phyloP scores from a whole-genome alignment of 164 flowering plant genomes.

The Vitis riparia region DNA sequence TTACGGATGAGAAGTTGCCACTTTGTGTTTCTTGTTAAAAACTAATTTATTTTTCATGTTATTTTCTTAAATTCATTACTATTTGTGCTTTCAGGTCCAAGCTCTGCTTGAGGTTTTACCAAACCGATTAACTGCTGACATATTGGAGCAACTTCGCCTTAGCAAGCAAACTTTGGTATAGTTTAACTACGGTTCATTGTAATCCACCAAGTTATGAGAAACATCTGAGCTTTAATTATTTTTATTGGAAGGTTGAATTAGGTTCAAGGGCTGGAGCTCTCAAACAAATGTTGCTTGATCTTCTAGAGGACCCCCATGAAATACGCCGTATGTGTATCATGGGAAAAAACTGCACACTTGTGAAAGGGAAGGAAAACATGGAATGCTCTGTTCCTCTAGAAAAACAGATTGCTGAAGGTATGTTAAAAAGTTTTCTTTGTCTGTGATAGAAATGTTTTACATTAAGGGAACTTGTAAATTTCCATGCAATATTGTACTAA shows the following conservation, averaged over 20 bases:
- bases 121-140: slow-evolving; percentile 76
- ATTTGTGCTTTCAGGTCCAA: slow-evolving; percentile 55
- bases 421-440: slow-evolving; percentile 2
- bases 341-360: slow-evolving; percentile 84
- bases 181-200: background rate
- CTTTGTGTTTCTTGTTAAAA: no score
- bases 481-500: background rate
- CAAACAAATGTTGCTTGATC: slow-evolving; percentile 95
- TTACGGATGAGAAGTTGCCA: no score
- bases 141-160: slow-evolving; percentile 89
- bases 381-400: slow-evolving; percentile 80
- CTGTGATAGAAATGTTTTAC: background rate
- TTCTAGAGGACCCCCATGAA: slow-evolving; percentile 92
- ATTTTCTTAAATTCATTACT: background rate
- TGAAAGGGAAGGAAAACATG: slow-evolving; percentile 46
- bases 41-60: no score
- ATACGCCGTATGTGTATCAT: slow-evolving; percentile 89
- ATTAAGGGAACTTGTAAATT: background rate
- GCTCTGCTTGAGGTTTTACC: slow-evolving; percentile 88
- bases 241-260: slow-evolving; percentile 74
- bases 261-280: slow-evolving; percentile 93
- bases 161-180: slow-evolving; percentile 93
- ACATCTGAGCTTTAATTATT: background rate
- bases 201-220: background rate
- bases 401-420: slow-evolving; percentile 95